Evolutionary conservation across 208 protist species (phyloP).

Genomic region (Crithidia bombi): DNA sequence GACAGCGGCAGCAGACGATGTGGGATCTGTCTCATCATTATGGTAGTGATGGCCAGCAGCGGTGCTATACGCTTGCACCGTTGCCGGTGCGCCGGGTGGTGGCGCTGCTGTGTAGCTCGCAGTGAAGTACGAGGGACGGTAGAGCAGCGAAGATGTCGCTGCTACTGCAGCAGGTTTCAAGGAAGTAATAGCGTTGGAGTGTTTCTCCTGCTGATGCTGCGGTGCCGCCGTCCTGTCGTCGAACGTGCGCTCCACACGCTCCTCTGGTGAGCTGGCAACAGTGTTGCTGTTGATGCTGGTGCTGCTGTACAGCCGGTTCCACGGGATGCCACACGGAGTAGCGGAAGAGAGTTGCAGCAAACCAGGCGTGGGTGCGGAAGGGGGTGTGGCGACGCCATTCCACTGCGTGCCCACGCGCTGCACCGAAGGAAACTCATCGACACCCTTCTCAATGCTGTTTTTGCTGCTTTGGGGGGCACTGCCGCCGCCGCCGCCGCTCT

Average conservation of each 20-base stretch:
- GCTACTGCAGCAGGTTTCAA: not conserved
- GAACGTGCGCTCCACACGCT: not conserved
- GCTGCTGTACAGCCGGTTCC: constrained; percentile 20
- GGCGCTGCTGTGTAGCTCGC: not conserved
- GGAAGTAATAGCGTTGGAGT: too few relatives aligned
- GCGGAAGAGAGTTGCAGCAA: not conserved
- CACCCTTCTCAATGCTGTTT: too few relatives aligned
- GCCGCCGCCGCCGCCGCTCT: not conserved
- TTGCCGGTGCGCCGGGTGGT: constrained; percentile 2
- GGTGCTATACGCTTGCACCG: not conserved
- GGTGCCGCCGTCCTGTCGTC: not conserved
- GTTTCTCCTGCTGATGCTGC: not conserved
- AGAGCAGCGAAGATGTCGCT: not conserved
- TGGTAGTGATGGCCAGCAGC: constrained; percentile 15
- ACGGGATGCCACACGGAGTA: constrained; percentile 22
- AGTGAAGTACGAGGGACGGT: not conserved
- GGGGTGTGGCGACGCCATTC: constrained; percentile 3
- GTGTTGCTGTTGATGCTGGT: too few relatives aligned
- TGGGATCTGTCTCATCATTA: constrained; percentile 11
- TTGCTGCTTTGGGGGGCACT: not conserved
- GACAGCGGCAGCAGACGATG: not conserved
- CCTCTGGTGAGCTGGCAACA: not conserved
- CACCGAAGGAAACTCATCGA: not conserved
- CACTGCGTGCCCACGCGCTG: not conserved
- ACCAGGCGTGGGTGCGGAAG: not conserved